Evolutionary conservation across 768 basidiomycete genomes (phyloP).

Genomic region (Amanita subjunquillea): DNA sequence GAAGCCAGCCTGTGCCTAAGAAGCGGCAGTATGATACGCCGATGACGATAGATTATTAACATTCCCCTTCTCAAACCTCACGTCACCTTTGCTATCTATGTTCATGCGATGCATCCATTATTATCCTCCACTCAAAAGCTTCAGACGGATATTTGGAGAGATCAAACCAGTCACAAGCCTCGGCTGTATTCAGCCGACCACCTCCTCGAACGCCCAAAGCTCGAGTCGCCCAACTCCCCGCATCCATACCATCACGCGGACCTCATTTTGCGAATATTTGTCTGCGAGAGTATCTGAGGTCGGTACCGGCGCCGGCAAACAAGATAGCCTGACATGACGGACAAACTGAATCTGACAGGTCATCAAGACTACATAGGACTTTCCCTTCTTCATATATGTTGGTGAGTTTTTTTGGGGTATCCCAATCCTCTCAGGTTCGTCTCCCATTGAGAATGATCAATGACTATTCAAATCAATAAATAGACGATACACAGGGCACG

Average conservation of each 20-base stretch:
- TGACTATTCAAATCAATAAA: background rate
- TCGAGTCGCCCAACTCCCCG: background rate
- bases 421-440: background rate
- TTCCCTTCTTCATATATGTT: background rate
- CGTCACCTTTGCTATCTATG: background rate
- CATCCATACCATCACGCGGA: background rate
- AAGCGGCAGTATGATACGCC: background rate
- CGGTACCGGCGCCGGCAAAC: background rate
- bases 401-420: background rate
- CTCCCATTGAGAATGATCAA: background rate
- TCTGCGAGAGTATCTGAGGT: background rate
- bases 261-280: background rate
- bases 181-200: background rate
- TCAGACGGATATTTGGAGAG: too few relatives aligned
- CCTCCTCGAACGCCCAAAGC: background rate
- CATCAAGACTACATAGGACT: background rate
- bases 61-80: background rate
- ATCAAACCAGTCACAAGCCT: background rate
- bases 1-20: background rate
- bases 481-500: background rate
- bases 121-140: background rate
- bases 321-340: background rate
- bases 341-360: background rate
- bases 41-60: background rate
- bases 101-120: background rate